phyloP scores from a whole-genome alignment of 2,329 filamentous ascomycete species.

The Didymosphaeria variabile region DNA sequence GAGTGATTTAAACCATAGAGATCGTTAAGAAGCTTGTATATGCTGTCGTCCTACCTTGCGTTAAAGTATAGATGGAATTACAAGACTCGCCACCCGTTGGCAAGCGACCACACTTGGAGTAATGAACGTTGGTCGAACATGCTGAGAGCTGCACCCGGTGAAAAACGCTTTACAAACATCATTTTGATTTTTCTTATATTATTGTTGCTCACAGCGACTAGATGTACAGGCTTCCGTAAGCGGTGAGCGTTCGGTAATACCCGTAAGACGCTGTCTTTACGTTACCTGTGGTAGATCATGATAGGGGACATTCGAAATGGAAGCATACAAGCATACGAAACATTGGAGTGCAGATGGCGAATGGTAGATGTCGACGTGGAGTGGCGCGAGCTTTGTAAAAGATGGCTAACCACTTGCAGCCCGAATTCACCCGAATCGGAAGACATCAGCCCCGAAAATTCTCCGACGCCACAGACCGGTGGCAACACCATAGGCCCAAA shows the following conservation, averaged over 20 bases:
- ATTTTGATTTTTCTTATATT: neutral
- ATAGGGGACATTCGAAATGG: too few relatives aligned
- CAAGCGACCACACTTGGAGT: neutral
- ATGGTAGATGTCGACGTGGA: neutral
- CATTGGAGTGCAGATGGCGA: too few relatives aligned
- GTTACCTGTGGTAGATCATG: too few relatives aligned
- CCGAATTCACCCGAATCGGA: neutral
- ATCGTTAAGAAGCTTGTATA: neutral
- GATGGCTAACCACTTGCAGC: neutral
- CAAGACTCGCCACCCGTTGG: neutral
- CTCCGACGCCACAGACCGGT: constrained; percentile 11
- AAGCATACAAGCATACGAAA: too few relatives aligned
- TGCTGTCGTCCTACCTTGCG: neutral
- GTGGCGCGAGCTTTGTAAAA: neutral
- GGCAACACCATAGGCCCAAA: constrained; percentile 10
- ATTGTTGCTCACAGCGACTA: neutral
- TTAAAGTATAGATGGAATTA: neutral
- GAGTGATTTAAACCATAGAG: too few relatives aligned
- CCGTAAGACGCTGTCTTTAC: too few relatives aligned
- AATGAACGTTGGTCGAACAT: neutral
- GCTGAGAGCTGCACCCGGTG: neutral
- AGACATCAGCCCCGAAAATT: constrained; percentile 6
- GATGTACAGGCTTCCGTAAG: neutral
- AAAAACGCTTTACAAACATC: neutral
- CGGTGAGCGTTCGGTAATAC: neutral